phyloP scores from a whole-genome alignment of 495 filamentous ascomycete species.

The Aspergillus haitiensis region DNA sequence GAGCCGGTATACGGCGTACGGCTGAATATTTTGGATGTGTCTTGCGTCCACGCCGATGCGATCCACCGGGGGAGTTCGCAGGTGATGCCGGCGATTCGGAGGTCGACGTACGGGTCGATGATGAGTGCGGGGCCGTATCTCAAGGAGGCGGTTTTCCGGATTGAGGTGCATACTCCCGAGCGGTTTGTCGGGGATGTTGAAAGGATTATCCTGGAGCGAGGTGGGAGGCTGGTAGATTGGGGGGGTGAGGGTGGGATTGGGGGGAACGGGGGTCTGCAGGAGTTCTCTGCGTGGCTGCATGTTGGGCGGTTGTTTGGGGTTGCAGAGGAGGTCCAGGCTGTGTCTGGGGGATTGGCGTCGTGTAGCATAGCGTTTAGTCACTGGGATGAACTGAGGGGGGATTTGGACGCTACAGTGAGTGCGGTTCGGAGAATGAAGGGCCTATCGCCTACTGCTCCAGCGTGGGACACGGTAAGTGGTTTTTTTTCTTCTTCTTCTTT shows the following conservation, averaged over 20 bases:
- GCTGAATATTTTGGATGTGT: not conserved
- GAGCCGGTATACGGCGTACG: conserved; percentile 2
- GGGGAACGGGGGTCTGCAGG: not conserved
- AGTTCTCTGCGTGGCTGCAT: not conserved
- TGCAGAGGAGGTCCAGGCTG: not conserved
- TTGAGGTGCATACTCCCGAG: not conserved
- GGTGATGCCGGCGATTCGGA: not conserved
- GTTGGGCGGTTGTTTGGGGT: not conserved
- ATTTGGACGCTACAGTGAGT: not conserved
- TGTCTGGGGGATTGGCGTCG: not conserved
- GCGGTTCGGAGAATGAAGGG: not conserved
- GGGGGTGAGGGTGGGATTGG: not conserved
- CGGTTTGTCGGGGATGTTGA: not conserved
- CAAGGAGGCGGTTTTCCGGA: not conserved
- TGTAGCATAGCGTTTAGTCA: not conserved
- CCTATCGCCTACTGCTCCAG: not conserved
- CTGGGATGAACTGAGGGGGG: not conserved
- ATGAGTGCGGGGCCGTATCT: not conserved
- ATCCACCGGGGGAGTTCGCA: not conserved
- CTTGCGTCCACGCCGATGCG: not conserved
- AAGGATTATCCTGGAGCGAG: not conserved
- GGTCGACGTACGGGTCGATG: not conserved
- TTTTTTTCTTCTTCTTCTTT: not conserved
- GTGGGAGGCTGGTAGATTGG: not conserved
- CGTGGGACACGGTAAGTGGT: not conserved